These are phyloP conservation scores for Trametes cingulata DNA, from an alignment of 768 basidiomycete species.

Conservation along the genomic window DNA sequence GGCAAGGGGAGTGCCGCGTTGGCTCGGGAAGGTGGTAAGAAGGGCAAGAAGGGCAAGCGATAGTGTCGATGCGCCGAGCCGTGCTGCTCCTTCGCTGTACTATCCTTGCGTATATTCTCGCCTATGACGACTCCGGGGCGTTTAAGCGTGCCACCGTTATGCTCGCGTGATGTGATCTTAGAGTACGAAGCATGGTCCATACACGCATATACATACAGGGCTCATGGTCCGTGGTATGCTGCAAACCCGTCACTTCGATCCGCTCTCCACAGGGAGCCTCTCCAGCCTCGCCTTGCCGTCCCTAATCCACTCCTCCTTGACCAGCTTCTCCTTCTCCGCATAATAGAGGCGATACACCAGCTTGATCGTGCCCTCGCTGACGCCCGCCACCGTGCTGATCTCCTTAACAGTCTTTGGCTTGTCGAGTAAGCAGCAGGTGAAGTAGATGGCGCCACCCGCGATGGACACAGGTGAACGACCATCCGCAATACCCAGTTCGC, in stretches of 20 bases:
- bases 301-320: slow-evolving; percentile 85
- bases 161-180: background rate
- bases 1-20: slow-evolving; percentile 65
- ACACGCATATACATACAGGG: slow-evolving; percentile 23
- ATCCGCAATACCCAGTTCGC: slow-evolving; percentile 85
- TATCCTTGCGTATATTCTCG: background rate
- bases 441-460: slow-evolving; percentile 95
- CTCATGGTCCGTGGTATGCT: slow-evolving; percentile 1
- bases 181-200: slow-evolving; percentile 15
- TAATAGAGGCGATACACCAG: slow-evolving; percentile 83
- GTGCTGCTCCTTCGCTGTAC: background rate
- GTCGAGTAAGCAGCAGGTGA: slow-evolving; percentile 82
- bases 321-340: slow-evolving; percentile 70
- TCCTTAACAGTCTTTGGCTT: slow-evolving; percentile 76
- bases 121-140: too few species aligned
- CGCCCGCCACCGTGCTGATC: slow-evolving; percentile 88
- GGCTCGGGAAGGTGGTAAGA: slow-evolving; percentile 41
- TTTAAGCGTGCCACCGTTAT: background rate
- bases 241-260: slow-evolving; percentile 18
- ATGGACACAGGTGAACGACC: slow-evolving; percentile 97
- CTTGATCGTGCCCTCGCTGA: slow-evolving; percentile 95
- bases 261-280: slow-evolving; percentile 37
- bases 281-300: slow-evolving; percentile 65
- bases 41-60: slow-evolving; percentile 23
- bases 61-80: background rate